Base-by-base conservation (phyloP, 1,284 basidiomycete genomes). In the Paramarasmius palmivorus region DNA sequence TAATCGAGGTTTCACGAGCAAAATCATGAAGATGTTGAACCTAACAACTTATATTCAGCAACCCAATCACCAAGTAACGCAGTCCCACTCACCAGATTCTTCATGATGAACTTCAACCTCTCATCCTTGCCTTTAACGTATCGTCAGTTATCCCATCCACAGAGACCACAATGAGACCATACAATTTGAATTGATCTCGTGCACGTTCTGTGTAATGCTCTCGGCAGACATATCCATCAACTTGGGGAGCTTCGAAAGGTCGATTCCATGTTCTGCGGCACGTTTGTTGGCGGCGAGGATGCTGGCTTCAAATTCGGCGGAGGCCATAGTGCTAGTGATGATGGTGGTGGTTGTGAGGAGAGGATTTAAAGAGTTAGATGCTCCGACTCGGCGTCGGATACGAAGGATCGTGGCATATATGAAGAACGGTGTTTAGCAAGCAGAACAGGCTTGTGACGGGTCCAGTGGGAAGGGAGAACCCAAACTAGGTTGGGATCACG, bases 21-120 rank as follows among this genome's bases (percentile, higher is more conserved):
- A 90, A 91, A 34, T 80, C 77, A 64, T 92, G 90, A 2, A 92
- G 59, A 63, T 92, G 88, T 45, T 73, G 72, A 40, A 87, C 66
- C 55, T 56, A 44, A 37, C 12, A 26, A 48, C 41, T 17, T 12
- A 32, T 20, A 25, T 2, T 19, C 10, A 38, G 34, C 10, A 36
- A 37, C 2, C 20, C 49, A 20, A 7, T 25, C 9, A 25, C 5
- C 12, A 2, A 1, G n/a, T 17, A 34, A 9, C 26, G 23, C 3
- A n/a, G 2, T 20, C 19, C 12, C 2, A 60, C 69, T 5, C 46
- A 75, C 74, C 52, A 77, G 57, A 49, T 66, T 70, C 54, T 68
- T 67, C 55, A 77, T 70, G 23, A 78, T 60, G 38, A 75, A 72
- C 52, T 73, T 75, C 57, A 63, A 69, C 54, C 76, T 65, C 51